These are phyloP conservation scores for Colletotrichum lindemuthianum DNA, from an alignment of 2,329 filamentous ascomycete species.

Conservation along the genomic window DNA sequence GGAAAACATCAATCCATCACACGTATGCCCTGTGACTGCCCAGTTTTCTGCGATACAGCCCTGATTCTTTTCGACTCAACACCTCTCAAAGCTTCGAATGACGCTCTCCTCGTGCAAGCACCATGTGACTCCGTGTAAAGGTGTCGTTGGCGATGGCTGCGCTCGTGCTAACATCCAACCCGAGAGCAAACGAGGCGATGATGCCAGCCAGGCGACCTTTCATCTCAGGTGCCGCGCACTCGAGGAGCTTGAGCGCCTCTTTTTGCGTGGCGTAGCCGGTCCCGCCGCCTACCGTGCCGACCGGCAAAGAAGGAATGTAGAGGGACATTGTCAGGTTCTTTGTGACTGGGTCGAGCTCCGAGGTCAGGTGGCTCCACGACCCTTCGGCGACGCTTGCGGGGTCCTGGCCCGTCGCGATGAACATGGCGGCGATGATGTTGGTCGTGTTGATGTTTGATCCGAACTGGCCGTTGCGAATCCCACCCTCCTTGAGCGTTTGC, in stretches of 20 bases:
- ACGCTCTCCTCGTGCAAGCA: constrained; percentile 12
- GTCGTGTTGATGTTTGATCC: constrained; percentile 21
- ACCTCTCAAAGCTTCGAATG: neutral
- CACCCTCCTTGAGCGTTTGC: constrained; percentile 6
- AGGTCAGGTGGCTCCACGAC: constrained; percentile 17
- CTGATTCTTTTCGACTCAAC: too few species aligned
- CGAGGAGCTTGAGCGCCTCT: constrained; percentile 16
- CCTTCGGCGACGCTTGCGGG: constrained; percentile 17
- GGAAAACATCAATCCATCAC: too few species aligned
- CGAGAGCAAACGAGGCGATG: constrained; percentile 12
- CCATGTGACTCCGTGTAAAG: constrained; percentile 13
- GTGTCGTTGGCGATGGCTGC: constrained; percentile 14
- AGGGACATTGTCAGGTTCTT: constrained; percentile 7
- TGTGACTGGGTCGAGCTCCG: constrained; percentile 11
- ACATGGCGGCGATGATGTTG: constrained; percentile 23
- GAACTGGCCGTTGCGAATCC: constrained; percentile 22
- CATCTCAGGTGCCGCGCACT: neutral
- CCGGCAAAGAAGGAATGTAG: constrained; percentile 9
- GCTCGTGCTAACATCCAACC: constrained; percentile 2
- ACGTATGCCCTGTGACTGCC: too few species aligned
- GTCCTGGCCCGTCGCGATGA: constrained; percentile 21
- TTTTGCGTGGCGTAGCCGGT: constrained; percentile 15
- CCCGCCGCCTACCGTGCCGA: constrained; percentile 13
- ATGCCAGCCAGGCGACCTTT: constrained; percentile 5
- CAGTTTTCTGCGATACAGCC: too few species aligned